These are phyloP conservation scores for Cercospora zeina DNA, from an alignment of 2,329 filamentous ascomycete species.

Conservation along the genomic window DNA sequence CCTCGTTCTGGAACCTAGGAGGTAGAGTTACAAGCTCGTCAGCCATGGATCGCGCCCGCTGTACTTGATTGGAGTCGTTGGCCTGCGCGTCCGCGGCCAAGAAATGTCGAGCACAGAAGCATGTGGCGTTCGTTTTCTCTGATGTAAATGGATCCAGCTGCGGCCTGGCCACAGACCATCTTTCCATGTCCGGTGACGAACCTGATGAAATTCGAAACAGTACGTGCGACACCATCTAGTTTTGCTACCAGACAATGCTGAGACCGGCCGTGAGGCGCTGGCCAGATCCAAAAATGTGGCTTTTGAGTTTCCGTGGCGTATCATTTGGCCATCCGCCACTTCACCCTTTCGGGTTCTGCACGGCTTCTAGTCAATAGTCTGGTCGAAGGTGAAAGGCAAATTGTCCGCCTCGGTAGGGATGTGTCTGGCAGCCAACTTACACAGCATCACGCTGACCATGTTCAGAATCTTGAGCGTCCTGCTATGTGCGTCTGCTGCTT, in stretches of 20 bases:
- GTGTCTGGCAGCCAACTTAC: neutral
- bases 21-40: neutral
- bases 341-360: neutral
- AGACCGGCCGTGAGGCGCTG: neutral
- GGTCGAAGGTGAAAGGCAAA: constrained; percentile 2
- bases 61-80: neutral
- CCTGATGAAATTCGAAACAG: neutral
- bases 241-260: neutral
- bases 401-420: neutral
- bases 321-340: neutral
- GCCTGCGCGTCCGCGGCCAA: neutral
- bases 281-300: constrained; percentile 6
- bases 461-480: neutral
- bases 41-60: constrained; percentile 1
- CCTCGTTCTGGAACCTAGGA: no score
- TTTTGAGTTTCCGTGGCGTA: constrained; percentile 8
- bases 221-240: neutral
- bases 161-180: neutral
- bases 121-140: neutral
- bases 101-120: neutral
- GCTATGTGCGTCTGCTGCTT: constrained; percentile 3
- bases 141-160: neutral
- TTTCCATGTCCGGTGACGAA: neutral
- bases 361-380: neutral
- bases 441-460: constrained; percentile 5